phyloP scores from a whole-genome alignment of 768 basidiomycete genomes.

The Inosperma sp. region DNA sequence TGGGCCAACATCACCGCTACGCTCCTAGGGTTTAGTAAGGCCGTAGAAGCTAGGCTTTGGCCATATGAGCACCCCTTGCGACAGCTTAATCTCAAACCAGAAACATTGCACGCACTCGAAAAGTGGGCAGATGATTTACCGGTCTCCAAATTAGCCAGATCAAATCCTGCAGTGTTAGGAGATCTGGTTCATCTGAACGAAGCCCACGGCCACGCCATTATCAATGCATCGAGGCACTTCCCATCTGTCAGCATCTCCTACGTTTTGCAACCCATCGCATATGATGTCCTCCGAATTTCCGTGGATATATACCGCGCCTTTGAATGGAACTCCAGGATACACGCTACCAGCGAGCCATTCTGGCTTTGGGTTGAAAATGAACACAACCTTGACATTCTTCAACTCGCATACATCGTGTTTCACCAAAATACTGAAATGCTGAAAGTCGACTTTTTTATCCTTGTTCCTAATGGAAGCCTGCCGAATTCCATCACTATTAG shows the following conservation, averaged over 20 bases:
- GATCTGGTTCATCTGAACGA: constrained; percentile 83
- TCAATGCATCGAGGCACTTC: constrained; percentile 78
- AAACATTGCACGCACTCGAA: constrained; percentile 74
- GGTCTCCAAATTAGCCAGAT: constrained; percentile 63
- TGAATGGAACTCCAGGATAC: constrained; percentile 72
- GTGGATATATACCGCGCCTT: constrained; percentile 64
- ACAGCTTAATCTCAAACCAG: constrained; percentile 73
- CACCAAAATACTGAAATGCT: constrained; percentile 57
- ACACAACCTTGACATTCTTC: constrained; percentile 75
- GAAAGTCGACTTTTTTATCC: constrained; percentile 74
- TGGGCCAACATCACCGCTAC: constrained; percentile 81
- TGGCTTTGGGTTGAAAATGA: constrained; percentile 96
- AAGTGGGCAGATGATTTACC: constrained; percentile 79
- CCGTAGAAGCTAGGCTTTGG: constrained; percentile 90
- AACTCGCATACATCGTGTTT: constrained; percentile 68
- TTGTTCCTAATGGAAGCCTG: constrained; percentile 53
- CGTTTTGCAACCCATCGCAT: constrained; percentile 73
- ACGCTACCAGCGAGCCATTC: constrained; percentile 79
- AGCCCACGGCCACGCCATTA: constrained; percentile 72
- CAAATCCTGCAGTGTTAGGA: constrained; percentile 68
- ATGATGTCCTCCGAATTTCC: constrained; percentile 76
- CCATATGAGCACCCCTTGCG: constrained; percentile 88
- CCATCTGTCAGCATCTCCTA: constrained; percentile 66
- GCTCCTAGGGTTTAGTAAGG: constrained; percentile 89
- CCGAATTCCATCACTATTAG: constrained; percentile 70